Conservation (phyloP, 2,329 filamentous ascomycete genomes). For the Ophiosphaerella narmari region DNA sequence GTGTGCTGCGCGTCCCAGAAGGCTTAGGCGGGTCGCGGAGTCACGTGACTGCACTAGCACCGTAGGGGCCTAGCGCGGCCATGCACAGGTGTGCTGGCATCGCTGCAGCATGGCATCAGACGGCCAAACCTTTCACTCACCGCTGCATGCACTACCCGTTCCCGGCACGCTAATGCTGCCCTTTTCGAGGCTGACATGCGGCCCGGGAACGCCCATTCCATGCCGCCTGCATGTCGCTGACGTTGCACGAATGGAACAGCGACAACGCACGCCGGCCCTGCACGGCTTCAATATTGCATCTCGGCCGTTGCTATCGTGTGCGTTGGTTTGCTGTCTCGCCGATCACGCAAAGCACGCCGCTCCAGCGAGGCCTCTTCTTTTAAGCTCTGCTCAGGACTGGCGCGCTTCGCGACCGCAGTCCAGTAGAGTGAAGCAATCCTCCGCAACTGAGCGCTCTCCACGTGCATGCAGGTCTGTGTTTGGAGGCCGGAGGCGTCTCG, state of each 20-base stretch:
- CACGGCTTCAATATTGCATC: constrained; percentile 32
- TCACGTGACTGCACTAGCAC: background rate
- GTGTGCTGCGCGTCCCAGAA: background rate
- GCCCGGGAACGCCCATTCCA: constrained; percentile 19
- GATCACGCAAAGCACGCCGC: constrained; percentile 7
- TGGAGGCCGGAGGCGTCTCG: constrained; percentile 29
- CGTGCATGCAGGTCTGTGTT: constrained; percentile 28
- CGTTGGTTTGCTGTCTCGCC: constrained; percentile 21
- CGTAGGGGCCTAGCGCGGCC: background rate
- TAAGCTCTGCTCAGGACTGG: constrained; percentile 14
- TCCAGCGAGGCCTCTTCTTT: constrained; percentile 16
- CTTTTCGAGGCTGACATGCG: constrained; percentile 27
- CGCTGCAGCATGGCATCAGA: no score
- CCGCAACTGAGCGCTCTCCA: constrained; percentile 23
- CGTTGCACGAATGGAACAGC: constrained; percentile 38
- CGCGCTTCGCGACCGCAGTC: constrained; percentile 19
- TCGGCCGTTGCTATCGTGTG: constrained; percentile 24
- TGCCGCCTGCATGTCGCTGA: constrained; percentile 15
- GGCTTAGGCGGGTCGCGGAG: constrained; percentile 1
- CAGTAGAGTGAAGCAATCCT: constrained; percentile 19
- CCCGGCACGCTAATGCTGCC: constrained; percentile 3
- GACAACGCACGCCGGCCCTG: constrained; percentile 36
- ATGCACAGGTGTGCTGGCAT: background rate
- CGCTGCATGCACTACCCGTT: constrained; percentile 7
- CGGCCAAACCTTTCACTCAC: background rate